Evolutionary conservation across 176 grass and related monocot species (phyloP).

Genomic region (Bolboschoenus planiculmis): DNA sequence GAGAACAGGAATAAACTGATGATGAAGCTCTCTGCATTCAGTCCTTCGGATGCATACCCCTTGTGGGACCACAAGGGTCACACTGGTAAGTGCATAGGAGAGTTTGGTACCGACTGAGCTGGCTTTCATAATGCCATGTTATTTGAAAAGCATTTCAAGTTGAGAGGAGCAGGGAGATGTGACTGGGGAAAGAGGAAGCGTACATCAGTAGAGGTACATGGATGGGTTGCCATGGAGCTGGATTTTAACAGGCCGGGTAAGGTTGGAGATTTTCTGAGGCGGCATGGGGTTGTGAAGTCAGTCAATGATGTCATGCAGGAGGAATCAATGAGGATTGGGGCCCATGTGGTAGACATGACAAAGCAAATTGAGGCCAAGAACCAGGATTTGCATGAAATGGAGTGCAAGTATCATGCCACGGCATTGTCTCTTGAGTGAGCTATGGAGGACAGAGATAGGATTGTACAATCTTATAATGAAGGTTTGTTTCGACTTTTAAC

Average conservation of each 20-base stretch:
- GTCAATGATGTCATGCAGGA: conserved; percentile 47
- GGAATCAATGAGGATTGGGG: conserved; percentile 34
- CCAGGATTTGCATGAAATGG: conserved; percentile 49
- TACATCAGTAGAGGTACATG: conserved; percentile 29
- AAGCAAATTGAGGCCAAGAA: conserved; percentile 62
- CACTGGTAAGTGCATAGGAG: conserved; percentile 31
- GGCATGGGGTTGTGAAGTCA: conserved; percentile 46
- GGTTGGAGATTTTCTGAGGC: conserved; percentile 52
- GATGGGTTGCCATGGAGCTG: conserved; percentile 53
- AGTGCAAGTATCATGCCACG: conserved; percentile 54
- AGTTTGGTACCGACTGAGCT: conserved; percentile 47
- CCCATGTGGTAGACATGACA: conserved; percentile 43
- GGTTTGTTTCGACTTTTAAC: conserved; percentile 25
- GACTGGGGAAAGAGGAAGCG: neutral
- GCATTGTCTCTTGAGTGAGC: conserved; percentile 38
- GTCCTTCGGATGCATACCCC: conserved; percentile 30
- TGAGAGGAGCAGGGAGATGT: neutral
- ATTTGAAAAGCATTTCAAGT: conserved; percentile 51
- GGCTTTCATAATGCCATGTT: conserved; percentile 57
- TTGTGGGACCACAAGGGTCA: conserved; percentile 32
- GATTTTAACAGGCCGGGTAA: conserved; percentile 37
- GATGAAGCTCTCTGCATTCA: conserved; percentile 19
- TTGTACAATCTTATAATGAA: conserved; percentile 68
- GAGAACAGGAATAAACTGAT: neutral
- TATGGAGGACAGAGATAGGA: conserved; percentile 50